Percentiles rank a stretch among this genome's conserved stretches.
These are phyloP conservation scores for Eimeria necatrix DNA, from an alignment of 169 alveolate genomes.

Conservation along the genomic window DNA sequence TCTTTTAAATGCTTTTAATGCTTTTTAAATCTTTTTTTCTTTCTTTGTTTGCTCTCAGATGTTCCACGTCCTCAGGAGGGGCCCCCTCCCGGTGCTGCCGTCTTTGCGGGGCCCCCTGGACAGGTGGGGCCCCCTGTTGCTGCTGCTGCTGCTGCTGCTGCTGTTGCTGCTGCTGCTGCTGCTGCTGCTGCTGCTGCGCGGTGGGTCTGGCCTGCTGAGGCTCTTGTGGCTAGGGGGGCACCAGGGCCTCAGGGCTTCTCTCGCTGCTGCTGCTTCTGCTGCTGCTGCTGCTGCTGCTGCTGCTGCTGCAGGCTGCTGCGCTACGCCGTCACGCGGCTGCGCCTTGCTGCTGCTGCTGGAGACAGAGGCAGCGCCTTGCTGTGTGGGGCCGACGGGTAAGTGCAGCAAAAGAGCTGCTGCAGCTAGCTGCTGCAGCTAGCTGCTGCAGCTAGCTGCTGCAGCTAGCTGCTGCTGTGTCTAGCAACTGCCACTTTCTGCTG, in stretches of 20 bases:
- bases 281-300: conserved; percentile 35
- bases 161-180: background rate
- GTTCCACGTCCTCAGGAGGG: background rate
- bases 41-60: conserved; percentile 4
- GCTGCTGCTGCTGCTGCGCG: background rate
- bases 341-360: no score
- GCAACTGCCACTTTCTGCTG: no score
- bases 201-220: background rate
- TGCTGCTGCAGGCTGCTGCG: conserved; percentile 13
- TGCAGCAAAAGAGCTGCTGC: background rate
- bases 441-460: no score
- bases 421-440: no score
- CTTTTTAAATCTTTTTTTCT: no score
- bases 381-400: conserved; percentile 19
- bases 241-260: no score
- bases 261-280: conserved; percentile 13
- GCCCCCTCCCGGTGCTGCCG: conserved; percentile 34
- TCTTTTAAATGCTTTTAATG: no score
- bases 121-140: conserved; percentile 6
- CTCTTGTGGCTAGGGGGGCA: background rate
- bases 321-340: background rate
- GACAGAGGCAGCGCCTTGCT: background rate
- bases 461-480: no score
- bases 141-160: conserved; percentile 32
- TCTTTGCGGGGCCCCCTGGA: background rate